A percentile compares a stretch with the other conserved stretches of the same genome.
phyloP scores from a whole-genome alignment of 208 protist genomes.

The Acanthamoeba royreba region DNA sequence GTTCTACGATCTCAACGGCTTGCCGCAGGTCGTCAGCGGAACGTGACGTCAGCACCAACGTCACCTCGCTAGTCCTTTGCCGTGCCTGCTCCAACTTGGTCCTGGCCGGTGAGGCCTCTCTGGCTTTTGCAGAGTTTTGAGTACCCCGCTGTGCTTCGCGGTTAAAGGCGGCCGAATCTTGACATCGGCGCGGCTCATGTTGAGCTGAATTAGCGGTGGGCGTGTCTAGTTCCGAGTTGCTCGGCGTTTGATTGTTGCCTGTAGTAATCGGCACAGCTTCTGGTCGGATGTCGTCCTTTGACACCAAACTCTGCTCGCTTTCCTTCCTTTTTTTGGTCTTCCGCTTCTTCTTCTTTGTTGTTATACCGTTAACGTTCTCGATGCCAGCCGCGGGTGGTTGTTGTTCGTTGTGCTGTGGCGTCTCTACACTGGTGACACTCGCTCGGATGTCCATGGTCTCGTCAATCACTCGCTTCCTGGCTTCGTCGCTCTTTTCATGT shows the following conservation, averaged over 20 bases:
- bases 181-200: no score
- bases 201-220: no score
- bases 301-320: not conserved
- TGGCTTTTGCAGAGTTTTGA: no score
- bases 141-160: no score
- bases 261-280: not conserved
- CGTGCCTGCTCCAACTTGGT: not conserved
- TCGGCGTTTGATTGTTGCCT: no score
- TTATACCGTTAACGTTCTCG: not conserved
- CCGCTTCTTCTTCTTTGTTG: not conserved
- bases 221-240: no score
- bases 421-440: no score
- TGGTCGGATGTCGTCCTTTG: not conserved
- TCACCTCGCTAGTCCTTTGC: not conserved
- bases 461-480: no score
- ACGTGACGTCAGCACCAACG: not conserved
- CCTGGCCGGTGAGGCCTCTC: not conserved
- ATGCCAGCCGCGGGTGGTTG: not conserved
- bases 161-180: no score
- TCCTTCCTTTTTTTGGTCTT: not conserved
- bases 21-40: not conserved
- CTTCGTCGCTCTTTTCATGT: no score
- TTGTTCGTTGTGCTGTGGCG: no score
- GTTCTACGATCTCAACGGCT: not conserved
- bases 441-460: no score